Evolutionary conservation across 1,139 yeast genomes (phyloP), one percentile per base, ranked within the genome.

Genomic region (Hansenula sp.): DNA sequence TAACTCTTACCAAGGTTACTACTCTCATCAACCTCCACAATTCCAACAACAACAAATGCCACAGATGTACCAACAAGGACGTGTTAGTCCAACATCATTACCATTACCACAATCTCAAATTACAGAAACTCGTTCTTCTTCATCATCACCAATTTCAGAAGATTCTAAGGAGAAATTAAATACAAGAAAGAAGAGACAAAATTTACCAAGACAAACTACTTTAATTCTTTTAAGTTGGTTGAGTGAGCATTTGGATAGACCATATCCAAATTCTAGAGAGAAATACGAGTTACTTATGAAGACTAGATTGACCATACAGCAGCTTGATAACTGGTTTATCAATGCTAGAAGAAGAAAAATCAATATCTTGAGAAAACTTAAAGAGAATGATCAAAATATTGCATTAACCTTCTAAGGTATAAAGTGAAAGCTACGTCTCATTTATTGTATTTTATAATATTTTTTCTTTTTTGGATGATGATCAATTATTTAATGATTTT

Each of bases 261-360:
- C 96, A 16, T 87, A 87, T 60, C 96, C 96, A 12, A 82, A 83
- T 51, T 81, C 86, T 30, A 81, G 82, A 50, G 95, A 87, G 55
- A 87, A 87, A 64, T 72, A 75, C 46, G 84, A 81, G 53, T 67
- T 87, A 52, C 79, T 85, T 73, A 64, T 72, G 55, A 73, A 76
- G 53, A 87, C 96, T 1, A 92, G 95, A 2, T 73, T 87, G 58
- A 82, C 86, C 42, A 77, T 82, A 55, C 94, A 85, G 56, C 96
- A 87, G 60, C 70, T 87, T 45, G 80, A 87, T 50, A 87, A 87
- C 60, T 87, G 96, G 96, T 87, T 87, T 57, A 87, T 87, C 57
- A 87, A 87, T 60, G 95, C 95, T 7, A 73, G 96, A 56, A 69
- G 95, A 53, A 66, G 96, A 51, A 80, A 82, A 57, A 76, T 83